Evolutionary conservation across 2,329 filamentous ascomycete genomes (phyloP).

Genomic region (Ceratocystis ficicola): DNA sequence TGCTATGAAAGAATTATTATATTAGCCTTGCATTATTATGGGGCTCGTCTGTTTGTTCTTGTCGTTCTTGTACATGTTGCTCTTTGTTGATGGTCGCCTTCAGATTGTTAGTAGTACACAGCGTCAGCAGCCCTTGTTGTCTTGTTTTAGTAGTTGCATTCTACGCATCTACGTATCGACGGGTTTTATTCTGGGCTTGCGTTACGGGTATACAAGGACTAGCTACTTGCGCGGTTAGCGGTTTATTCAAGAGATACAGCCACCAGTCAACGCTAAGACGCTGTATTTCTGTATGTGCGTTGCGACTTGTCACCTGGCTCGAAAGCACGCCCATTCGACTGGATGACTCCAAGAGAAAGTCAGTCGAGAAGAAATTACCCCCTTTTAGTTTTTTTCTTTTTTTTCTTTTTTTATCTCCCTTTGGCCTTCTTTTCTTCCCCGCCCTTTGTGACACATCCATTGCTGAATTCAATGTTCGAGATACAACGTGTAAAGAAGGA

Average conservation of each 20-base stretch:
- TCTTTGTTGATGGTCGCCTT: not conserved
- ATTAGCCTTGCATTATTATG: not conserved
- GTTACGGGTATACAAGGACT: not conserved
- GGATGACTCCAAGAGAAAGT: slow-evolving; percentile 6
- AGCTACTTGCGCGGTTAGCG: not conserved
- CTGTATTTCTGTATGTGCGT: not conserved
- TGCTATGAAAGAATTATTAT: not conserved
- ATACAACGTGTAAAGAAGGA: not conserved
- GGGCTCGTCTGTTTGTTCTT: not conserved
- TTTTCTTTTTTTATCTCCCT: not conserved
- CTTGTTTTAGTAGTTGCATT: not conserved
- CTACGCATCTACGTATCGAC: not conserved
- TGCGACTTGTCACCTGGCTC: not conserved
- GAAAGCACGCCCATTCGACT: not conserved
- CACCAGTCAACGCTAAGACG: not conserved
- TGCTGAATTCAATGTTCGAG: too few relatives aligned
- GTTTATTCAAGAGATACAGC: not conserved
- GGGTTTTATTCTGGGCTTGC: not conserved
- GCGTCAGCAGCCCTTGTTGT: not conserved
- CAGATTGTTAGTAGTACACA: not conserved
- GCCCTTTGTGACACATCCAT: too few relatives aligned
- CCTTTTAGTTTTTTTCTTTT: not conserved
- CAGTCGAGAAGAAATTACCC: not conserved
- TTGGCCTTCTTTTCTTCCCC: not conserved
- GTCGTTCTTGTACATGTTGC: not conserved